Evolutionary conservation across 164 flowering plant species (phyloP).

Genomic region (Nelumbo lutea): DNA sequence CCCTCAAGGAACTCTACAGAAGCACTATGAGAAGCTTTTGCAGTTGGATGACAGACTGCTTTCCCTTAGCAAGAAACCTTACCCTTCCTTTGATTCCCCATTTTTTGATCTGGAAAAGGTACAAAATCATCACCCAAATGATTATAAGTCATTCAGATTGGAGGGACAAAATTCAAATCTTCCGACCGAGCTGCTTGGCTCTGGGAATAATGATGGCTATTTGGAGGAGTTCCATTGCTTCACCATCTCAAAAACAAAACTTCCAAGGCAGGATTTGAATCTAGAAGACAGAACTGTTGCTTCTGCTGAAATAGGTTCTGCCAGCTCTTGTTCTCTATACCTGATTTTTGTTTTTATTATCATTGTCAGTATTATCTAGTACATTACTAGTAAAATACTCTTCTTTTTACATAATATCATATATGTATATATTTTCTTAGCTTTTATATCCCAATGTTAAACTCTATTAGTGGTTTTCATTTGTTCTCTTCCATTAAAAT

Average conservation of each 20-base stretch:
- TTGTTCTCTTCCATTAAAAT: not conserved
- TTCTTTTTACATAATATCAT: not conserved
- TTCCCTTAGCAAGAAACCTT: constrained; percentile 17
- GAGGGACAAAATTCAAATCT: constrained; percentile 8
- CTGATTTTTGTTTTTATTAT: not conserved
- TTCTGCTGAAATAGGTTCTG: constrained; percentile 3
- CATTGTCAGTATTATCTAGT: not conserved
- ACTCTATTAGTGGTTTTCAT: not conserved
- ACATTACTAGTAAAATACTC: not conserved
- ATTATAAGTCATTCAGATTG: constrained; percentile 5
- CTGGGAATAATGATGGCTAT: not conserved
- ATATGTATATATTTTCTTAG: not conserved
- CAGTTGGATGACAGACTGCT: constrained; percentile 11
- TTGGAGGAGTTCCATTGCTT: constrained; percentile 11
- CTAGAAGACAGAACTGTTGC: constrained; percentile 9
- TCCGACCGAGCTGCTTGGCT: constrained; percentile 3
- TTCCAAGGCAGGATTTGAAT: constrained; percentile 5
- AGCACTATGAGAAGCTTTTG: constrained; percentile 24
- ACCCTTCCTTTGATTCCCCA: constrained; percentile 14
- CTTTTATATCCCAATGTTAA: not conserved
- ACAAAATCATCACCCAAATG: constrained; percentile 7
- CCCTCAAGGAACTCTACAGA: constrained; percentile 24
- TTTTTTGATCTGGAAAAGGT: constrained; percentile 12
- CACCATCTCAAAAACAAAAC: constrained; percentile 11
- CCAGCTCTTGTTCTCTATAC: constrained; percentile 9